Evolutionary conservation across 768 basidiomycete species (phyloP).

Genomic region (Tricholomella constricta): DNA sequence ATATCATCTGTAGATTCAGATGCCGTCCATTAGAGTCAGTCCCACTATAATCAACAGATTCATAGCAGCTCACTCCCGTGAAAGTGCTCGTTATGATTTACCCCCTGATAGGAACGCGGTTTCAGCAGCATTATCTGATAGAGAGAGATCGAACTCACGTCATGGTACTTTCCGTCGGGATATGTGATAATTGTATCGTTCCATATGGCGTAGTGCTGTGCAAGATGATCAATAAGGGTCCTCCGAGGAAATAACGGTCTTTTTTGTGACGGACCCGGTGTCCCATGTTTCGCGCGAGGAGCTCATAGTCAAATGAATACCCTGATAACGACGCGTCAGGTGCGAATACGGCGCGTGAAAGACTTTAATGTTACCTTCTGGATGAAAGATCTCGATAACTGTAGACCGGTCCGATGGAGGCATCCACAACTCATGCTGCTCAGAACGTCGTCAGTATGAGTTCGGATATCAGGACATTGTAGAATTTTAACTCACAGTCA

Average conservation of each 20-base stretch:
- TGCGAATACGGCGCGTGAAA: background rate
- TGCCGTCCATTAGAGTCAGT: background rate
- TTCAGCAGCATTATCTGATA: conserved; percentile 4
- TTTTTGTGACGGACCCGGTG: conserved; percentile 33
- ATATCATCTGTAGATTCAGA: conserved; percentile 36
- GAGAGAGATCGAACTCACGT: conserved; percentile 21
- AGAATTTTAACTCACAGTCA: conserved; percentile 43
- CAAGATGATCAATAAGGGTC: background rate
- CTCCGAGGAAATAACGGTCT: background rate
- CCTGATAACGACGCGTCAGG: conserved; percentile 23
- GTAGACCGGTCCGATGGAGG: conserved; percentile 61
- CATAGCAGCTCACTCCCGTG: conserved; percentile 22
- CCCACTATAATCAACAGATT: background rate
- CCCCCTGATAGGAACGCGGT: conserved; percentile 14
- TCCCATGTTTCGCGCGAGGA: conserved; percentile 43
- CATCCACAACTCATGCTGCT: conserved; percentile 64
- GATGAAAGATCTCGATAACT: conserved; percentile 70
- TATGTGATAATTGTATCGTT: conserved; percentile 56
- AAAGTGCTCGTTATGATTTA: conserved; percentile 19
- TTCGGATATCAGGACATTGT: background rate
- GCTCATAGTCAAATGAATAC: conserved; percentile 42
- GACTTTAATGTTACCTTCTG: conserved; percentile 39
- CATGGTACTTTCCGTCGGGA: conserved; percentile 30
- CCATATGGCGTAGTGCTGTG: conserved; percentile 63
- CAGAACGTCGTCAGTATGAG: background rate